phyloP scores from a whole-genome alignment of 129 eudicot species.

The Escallonia herrerae region DNA sequence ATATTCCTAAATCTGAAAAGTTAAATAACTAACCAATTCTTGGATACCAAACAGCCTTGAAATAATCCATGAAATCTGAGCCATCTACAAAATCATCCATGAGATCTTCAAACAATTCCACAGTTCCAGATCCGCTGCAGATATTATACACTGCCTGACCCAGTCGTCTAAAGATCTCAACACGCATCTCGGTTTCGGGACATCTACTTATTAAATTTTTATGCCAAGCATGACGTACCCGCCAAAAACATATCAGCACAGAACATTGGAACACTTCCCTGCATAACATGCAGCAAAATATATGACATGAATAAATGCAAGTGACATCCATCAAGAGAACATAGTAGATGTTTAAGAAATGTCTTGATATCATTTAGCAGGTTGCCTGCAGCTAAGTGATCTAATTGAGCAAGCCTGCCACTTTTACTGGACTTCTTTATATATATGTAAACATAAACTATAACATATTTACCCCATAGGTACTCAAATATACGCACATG shows the following conservation, averaged over 20 bases:
- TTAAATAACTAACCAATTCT: slow-evolving; percentile 45
- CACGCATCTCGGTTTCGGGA: slow-evolving; percentile 43
- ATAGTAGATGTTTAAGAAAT: background rate
- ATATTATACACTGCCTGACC: slow-evolving; percentile 54
- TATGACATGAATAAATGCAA: background rate
- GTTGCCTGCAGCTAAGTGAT: too few species aligned
- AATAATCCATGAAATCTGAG: slow-evolving; percentile 67
- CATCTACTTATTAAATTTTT: slow-evolving; percentile 67
- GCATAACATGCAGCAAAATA: slow-evolving; percentile 1
- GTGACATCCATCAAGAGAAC: background rate
- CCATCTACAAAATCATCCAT: slow-evolving; percentile 53
- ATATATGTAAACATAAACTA: too few species aligned
- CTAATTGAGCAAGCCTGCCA: too few species aligned
- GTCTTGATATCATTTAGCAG: too few species aligned
- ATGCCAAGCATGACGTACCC: slow-evolving; percentile 95
- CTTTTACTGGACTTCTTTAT: too few species aligned
- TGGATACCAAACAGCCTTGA: slow-evolving; percentile 83
- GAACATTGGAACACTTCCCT: slow-evolving; percentile 81
- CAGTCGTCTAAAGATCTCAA: slow-evolving; percentile 42
- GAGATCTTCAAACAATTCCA: slow-evolving; percentile 40
- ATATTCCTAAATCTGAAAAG: background rate
- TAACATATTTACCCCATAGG: too few species aligned
- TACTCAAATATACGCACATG: too few species aligned
- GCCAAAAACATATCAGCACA: slow-evolving; percentile 74
- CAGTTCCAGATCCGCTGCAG: slow-evolving; percentile 43